A percentile compares a stretch with the other conserved stretches of the same genome.
Evolutionary conservation across 2,329 filamentous ascomycete genomes (phyloP).

Genomic region (Teratosphaeria epicoccoides): DNA sequence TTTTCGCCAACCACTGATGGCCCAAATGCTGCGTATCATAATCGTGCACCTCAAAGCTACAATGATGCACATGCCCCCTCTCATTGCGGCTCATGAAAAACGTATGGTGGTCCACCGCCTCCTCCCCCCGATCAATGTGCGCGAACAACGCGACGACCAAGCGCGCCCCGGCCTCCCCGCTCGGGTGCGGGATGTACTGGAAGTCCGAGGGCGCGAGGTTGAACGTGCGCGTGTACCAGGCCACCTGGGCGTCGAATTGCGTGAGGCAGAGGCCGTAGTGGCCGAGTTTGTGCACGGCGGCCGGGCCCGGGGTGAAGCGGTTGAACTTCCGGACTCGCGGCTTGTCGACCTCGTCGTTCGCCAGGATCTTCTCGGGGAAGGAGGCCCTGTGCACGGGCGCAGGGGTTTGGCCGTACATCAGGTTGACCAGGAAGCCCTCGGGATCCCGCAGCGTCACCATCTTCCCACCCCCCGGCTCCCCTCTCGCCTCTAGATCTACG

Average conservation of each 20-base stretch:
- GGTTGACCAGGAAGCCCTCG: slow-evolving; percentile 31
- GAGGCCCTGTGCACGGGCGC: slow-evolving; percentile 11
- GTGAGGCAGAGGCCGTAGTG: slow-evolving; percentile 35
- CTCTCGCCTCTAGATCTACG: slow-evolving; percentile 18
- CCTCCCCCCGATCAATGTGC: slow-evolving; percentile 43
- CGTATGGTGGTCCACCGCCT: slow-evolving; percentile 45
- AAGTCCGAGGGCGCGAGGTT: slow-evolving; percentile 40
- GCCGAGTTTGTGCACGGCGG: slow-evolving; percentile 41
- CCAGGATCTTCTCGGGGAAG: slow-evolving; percentile 24
- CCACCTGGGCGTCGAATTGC: slow-evolving; percentile 23
- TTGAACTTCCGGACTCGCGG: slow-evolving; percentile 30
- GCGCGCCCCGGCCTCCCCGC: slow-evolving; percentile 6
- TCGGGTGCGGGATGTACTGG: slow-evolving; percentile 11
- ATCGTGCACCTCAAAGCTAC: slow-evolving; percentile 59
- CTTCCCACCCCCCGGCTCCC: slow-evolving; percentile 32
- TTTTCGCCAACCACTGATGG: slow-evolving; percentile 55
- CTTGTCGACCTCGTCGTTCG: slow-evolving; percentile 30
- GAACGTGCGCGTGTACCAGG: slow-evolving; percentile 35
- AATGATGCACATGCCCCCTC: slow-evolving; percentile 51
- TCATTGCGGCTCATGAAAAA: slow-evolving; percentile 40
- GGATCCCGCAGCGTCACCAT: slow-evolving; percentile 30
- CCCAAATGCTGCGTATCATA: slow-evolving; percentile 61
- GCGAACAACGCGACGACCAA: slow-evolving; percentile 32
- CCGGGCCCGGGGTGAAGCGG: slow-evolving; percentile 37
- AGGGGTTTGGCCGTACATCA: slow-evolving; percentile 29